Conservation (phyloP, 2,329 filamentous ascomycete species). For the Emmonsiellopsis sp. region DNA sequence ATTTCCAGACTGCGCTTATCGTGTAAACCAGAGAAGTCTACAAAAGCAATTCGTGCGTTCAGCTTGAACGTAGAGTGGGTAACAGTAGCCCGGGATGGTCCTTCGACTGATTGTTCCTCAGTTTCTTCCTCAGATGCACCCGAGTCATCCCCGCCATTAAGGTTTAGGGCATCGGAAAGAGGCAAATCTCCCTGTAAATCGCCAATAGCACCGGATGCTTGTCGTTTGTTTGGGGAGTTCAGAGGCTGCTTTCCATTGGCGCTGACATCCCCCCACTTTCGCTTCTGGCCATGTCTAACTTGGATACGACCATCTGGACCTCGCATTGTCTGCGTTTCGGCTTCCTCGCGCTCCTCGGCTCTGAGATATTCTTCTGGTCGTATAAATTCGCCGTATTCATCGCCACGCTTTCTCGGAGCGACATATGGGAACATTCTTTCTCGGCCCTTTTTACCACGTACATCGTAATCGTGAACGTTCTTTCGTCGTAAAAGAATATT, state of each 20-base stretch:
- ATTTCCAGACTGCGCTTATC: conserved; percentile 91
- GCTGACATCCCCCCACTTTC: conserved; percentile 75
- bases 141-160: conserved; percentile 43
- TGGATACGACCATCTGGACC: conserved; percentile 43
- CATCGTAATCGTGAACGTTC: conserved; percentile 86
- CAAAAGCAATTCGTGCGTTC: conserved; percentile 68
- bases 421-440: conserved; percentile 89
- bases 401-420: conserved; percentile 65
- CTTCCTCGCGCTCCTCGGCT: conserved; percentile 79
- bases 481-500: conserved; percentile 84
- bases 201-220: conserved; percentile 23
- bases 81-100: conserved; percentile 67
- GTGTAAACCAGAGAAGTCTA: conserved; percentile 87
- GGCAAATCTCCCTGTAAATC: conserved; percentile 30
- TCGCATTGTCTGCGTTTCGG: conserved; percentile 55
- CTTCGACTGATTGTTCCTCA: conserved; percentile 42
- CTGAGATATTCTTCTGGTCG: conserved; percentile 87
- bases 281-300: conserved; percentile 74
- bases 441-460: conserved; percentile 80
- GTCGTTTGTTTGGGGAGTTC: conserved; percentile 50
- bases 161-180: conserved; percentile 22
- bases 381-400: conserved; percentile 92
- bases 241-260: conserved; percentile 28
- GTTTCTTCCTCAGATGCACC: conserved; percentile 45
- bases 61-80: conserved; percentile 55